Conservation (phyloP, 768 basidiomycete genomes). For the Mycena amicta region DNA sequence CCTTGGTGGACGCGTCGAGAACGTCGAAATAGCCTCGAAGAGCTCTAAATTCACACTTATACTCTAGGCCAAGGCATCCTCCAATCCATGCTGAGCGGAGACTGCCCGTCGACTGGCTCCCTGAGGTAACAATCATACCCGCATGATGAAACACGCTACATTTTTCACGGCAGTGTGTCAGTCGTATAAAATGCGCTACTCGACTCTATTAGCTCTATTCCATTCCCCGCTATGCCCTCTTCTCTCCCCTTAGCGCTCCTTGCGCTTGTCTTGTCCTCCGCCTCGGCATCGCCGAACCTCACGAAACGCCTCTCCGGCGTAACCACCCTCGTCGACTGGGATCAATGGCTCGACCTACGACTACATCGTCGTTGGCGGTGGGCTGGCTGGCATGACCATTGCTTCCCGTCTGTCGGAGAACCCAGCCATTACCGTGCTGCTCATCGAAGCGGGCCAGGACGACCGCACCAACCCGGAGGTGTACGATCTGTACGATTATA, state of each 20-base stretch:
- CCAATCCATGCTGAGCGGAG: neutral
- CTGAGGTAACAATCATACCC: neutral
- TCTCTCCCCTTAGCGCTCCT: constrained; percentile 5
- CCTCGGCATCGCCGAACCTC: constrained; percentile 4
- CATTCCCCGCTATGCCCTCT: neutral
- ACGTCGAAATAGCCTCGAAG: too few relatives aligned
- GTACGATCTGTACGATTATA: constrained; percentile 34
- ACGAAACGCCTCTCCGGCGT: constrained; percentile 12
- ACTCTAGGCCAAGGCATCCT: too few relatives aligned
- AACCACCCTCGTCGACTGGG: constrained; percentile 14
- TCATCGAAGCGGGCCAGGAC: constrained; percentile 40
- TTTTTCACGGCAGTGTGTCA: neutral
- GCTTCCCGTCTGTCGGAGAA: constrained; percentile 36
- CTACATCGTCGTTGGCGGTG: constrained; percentile 31
- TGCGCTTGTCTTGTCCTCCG: constrained; percentile 17
- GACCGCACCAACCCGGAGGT: constrained; percentile 32
- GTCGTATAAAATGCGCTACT: neutral
- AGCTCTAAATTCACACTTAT: too few relatives aligned
- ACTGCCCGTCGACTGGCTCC: neutral
- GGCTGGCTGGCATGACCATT: constrained; percentile 27
- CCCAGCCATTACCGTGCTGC: constrained; percentile 29
- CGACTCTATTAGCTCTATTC: neutral
- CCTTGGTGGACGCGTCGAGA: too few relatives aligned
- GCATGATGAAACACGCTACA: neutral
- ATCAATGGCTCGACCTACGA: constrained; percentile 25